Evolutionary conservation across 2,329 filamentous ascomycete genomes (phyloP), one percentile per base, ranked within the genome.

Genomic region (Botrytis hyacinthi): DNA sequence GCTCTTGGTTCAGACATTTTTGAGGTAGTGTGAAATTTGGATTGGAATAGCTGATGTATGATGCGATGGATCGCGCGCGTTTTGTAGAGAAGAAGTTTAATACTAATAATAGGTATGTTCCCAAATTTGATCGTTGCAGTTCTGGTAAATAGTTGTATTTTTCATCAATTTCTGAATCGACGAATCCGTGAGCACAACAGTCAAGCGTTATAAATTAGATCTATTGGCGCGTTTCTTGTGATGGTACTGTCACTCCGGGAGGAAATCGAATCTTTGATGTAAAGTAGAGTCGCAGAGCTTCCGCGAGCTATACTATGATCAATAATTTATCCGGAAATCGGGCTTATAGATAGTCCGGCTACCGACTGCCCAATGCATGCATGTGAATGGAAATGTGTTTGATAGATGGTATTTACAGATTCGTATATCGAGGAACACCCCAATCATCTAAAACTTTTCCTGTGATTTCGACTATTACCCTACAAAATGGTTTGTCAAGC

Each of bases 1-100:
- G 92, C 92, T 80, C 92, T 87, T 76, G 92, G 92, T 84, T 95
- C 92, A 86, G 93, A 93, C 81, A 73, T 73, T 40, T 60, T 69
- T 10, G 3, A 22, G 35, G 12, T 40, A 57, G 16, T 14, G 12
- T 62, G 14, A n/a, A 40, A 42, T n/a, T 16, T 44, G 18, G 14
- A 44, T 42, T 57, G 22, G 7, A 32, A 60, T 65, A 14, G 35
- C 6, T 46, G 61, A 29, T 65, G 29, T 32, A 57, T 42, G 48
- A 20, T 57, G 37, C 26, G 35, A 42, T 54, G 40, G 22, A 29
- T 40, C 10, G 20, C 32, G 16, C 10, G 46, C 32, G 46, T 37
- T n/a, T 29, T 57, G 51, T 9, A 57, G 51, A 57, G 51, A 54
- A 29, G 51, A 54, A 54, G 51, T 57, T n/a, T 29, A n/a, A 57